Conservation (phyloP, 2,329 filamentous ascomycete species). For the Lachnellula hyalina region DNA sequence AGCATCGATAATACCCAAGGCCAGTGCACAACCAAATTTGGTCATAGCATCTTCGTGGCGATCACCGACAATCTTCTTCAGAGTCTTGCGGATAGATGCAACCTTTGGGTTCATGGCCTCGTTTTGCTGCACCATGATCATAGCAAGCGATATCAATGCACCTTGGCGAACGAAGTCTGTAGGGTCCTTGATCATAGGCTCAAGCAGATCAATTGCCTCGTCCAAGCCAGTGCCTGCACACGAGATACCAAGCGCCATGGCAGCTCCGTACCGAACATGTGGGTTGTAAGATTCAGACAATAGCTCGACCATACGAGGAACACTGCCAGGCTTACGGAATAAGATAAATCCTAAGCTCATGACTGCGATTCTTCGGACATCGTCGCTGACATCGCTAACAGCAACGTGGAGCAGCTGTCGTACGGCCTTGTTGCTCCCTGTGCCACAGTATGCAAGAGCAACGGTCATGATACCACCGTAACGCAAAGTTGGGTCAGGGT, state of each 20-base stretch:
- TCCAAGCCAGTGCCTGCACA: constrained; percentile 94
- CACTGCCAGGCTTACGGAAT: constrained; percentile 94
- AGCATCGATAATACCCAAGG: constrained; percentile 94
- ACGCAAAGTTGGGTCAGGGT: constrained; percentile 86
- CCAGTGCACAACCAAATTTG: constrained; percentile 92
- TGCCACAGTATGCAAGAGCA: constrained; percentile 93
- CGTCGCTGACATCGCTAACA: constrained; percentile 96
- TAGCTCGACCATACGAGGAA: constrained; percentile 97
- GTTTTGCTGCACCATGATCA: constrained; percentile 99
- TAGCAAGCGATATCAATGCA: constrained; percentile 85
- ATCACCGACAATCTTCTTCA: constrained; percentile 90
- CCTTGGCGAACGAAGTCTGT: constrained; percentile 98
- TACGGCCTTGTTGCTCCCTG: constrained; percentile 97
- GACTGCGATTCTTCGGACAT: constrained; percentile 91
- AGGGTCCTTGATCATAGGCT: constrained; percentile 99
- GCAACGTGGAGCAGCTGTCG: constrained; percentile 92
- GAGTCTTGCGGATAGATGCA: constrained; percentile 79
- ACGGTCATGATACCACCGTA: constrained; percentile 99
- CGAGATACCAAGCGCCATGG: constrained; percentile 97
- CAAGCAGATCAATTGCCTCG: constrained; percentile 91
- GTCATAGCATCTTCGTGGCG: constrained; percentile 99
- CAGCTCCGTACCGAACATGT: constrained; percentile 94
- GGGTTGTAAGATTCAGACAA: constrained; percentile 98
- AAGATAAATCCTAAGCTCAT: constrained; percentile 98
- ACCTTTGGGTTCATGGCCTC: constrained; percentile 99